These are phyloP conservation scores for Jasminum sambac DNA, from an alignment of 257 asterid genomes.

Conservation along the genomic window DNA sequence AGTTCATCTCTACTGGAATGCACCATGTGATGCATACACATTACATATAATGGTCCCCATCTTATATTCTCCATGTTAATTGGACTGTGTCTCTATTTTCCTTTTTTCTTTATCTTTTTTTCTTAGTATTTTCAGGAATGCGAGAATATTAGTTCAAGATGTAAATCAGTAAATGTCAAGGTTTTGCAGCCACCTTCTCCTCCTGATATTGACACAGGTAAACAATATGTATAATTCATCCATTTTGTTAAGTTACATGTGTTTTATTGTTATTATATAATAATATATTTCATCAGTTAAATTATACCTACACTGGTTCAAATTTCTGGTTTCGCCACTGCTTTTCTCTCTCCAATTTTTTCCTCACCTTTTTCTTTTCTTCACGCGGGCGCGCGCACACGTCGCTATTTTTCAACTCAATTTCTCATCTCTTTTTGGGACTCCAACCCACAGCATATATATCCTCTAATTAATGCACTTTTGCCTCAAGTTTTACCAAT, in stretches of 20 bases:
- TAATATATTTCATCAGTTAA: no score
- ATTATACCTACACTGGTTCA: no score
- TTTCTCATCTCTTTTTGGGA: no score
- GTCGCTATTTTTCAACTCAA: no score
- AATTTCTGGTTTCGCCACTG: no score
- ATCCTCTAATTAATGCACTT: no score
- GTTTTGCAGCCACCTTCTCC: slow-evolving; percentile 30
- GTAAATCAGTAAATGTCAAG: slow-evolving; percentile 20
- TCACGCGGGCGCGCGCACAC: no score
- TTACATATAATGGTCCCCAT: slow-evolving; percentile 50
- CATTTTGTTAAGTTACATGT: background rate
- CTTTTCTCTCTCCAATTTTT: no score
- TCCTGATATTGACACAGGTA: slow-evolving; percentile 29
- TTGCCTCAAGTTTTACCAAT: no score
- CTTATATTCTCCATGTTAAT: slow-evolving; percentile 30
- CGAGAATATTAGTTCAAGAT: slow-evolving; percentile 32
- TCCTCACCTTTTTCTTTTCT: no score
- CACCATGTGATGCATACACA: slow-evolving; percentile 69
- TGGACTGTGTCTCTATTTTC: slow-evolving; percentile 12
- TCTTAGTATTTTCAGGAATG: slow-evolving; percentile 31
- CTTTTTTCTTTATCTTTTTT: background rate
- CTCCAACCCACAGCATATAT: no score
- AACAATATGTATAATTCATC: background rate
- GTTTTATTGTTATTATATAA: background rate
- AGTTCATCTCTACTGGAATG: slow-evolving; percentile 24